Base-by-base conservation (phyloP, 2,329 filamentous ascomycete species). In the Diaporthe australafricana region DNA sequence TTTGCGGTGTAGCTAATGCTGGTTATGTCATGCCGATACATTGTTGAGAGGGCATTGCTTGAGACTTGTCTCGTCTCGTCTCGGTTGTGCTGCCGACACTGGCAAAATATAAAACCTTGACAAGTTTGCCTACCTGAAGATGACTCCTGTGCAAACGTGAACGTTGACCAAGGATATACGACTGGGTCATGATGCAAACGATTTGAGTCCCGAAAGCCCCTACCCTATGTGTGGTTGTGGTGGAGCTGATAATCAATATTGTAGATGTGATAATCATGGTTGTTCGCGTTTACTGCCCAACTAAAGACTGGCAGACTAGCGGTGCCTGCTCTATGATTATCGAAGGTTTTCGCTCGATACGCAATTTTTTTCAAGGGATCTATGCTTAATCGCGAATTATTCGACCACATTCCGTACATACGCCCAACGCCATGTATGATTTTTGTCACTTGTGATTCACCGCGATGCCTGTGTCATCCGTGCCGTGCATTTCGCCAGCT, bases 11-110 rank as follows among this genome's bases (percentile, higher is more conserved):
- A 40, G 12, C 60, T 48, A 63, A 55, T 70, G 68, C 62, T 50
- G 48, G 62, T 71, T 45, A 56, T 57, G 48, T 68, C 62, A 55
- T 71, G 53, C 70, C 71, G 42, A 72, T 71, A 72, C 45, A 72
- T 27, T 47, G 67, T 55, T 63, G 42, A 68, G 66, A 52, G 45
- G 67, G 47, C 55, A 73, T 68, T 53, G 14, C n/a, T 53, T 6
- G 32, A 66, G 25, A 35, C 30, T 25, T 22, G 45, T 17, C 27
- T 22, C 16, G 47, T 12, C 16, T 32, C 16, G 47, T 52, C 30
- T 56, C 22, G 45, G 40, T 52, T 56, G 17, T 47, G 32, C 52
- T 32, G 47, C 35, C 30, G 30, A 45, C 47, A 38, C 27, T n/a
- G 66, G 66, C 66, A 69, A 25, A 16, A 40, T 30, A 35, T 12